Evolutionary conservation across 2,329 filamentous ascomycete species (phyloP).

Genomic region (Penicillium sp.): DNA sequence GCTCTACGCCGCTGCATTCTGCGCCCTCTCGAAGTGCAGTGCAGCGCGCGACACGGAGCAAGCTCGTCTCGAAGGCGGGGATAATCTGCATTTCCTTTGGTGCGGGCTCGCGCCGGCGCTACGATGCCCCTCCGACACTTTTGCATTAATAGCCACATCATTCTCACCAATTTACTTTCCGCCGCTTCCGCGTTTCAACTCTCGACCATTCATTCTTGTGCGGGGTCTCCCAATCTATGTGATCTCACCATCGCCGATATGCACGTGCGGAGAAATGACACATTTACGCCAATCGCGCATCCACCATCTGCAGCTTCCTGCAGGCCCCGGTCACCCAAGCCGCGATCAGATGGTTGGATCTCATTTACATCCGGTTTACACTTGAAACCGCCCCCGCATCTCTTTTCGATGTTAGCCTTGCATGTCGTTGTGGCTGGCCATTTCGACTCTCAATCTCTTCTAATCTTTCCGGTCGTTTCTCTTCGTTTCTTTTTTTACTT

Average conservation of each 20-base stretch:
- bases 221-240: conserved; percentile 6
- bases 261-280: background rate
- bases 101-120: conserved; percentile 20
- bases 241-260: background rate
- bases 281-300: background rate
- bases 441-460: conserved; percentile 12
- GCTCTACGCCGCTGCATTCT: background rate
- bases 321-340: background rate
- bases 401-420: conserved; percentile 2
- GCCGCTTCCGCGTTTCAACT: conserved; percentile 10
- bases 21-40: background rate
- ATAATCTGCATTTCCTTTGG: background rate
- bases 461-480: conserved; percentile 8
- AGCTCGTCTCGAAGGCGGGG: background rate
- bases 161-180: conserved; percentile 10
- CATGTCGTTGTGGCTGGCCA: conserved; percentile 17
- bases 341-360: background rate
- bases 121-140: conserved; percentile 1
- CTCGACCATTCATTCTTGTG: conserved; percentile 2
- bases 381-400: background rate
- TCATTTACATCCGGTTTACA: background rate
- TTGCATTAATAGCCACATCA: conserved; percentile 18
- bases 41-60: background rate
- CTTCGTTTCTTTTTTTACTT: conserved; percentile 4
- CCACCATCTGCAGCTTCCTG: background rate